Evolutionary conservation across 345 rosid species (phyloP), one percentile per base, ranked within the genome.

Genomic region (Abelmoschus esculentus): DNA sequence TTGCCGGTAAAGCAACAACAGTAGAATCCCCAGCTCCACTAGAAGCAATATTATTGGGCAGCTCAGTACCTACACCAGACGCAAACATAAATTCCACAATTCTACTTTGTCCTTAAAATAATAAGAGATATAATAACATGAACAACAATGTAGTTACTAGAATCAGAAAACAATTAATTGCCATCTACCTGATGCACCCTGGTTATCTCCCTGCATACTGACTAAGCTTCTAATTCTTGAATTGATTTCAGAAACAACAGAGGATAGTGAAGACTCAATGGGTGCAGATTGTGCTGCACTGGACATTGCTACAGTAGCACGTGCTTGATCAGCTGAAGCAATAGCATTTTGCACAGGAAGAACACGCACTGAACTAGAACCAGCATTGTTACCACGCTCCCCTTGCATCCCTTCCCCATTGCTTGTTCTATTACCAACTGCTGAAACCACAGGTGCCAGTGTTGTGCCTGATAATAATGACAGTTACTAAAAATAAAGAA

Each of bases 371-470:
- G 84, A 67, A 68, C 79, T 81, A 44, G 92, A 67, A 80, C 71
- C 74, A 76, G 69, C 65, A 79, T 70, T 58, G 72, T 69, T 80
- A 69, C 75, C 71, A 44, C n/a, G 86, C 64, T 82, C 88, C 66
- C 81, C 90, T 72, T 80, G 93, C 66, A 70, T 66, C 46, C 81
- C 88, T 38, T 84, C 87, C 22, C 79, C 86, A 70, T 71, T 81
- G 73, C 71, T 80, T 64, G 70, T 72, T 75, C 89, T 81, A 75
- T 81, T 76, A 73, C 89, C 91, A 67, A 77, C 70, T 4, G 84
- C 75, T 58, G 96, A 80, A 68, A 85, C 70, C 44, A 76, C 79
- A 19, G 96, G 86, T 29, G 91, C 86, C 29, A 78, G 31, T 10
- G 88, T 52, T 4, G 86, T 78, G 67, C 90, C 97, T 88, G 75